Evolutionary conservation across 306 rosid species (phyloP), one percentile per base, ranked within the genome.

Genomic region (Prunus fruticosa): DNA sequence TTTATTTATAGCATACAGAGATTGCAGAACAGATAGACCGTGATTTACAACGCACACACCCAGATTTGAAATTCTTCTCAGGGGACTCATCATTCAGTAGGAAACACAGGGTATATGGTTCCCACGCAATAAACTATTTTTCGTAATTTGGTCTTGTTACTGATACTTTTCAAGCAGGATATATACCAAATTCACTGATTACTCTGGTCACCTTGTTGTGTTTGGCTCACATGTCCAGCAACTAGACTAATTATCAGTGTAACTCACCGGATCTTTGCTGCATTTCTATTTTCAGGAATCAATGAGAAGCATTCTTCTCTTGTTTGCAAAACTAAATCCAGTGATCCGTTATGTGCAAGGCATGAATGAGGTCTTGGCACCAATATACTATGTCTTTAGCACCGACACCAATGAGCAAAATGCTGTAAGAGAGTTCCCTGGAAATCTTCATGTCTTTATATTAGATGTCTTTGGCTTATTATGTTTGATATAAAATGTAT

Each of bases 281-380:
- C 62, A 25, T 62, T 74, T 64, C 71, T 81, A 58, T 70, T 78
- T 30, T 72, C 83, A 93, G 98, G 91, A 90, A 85, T 88, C 92
- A n/a, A 85, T 93, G 96, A 90, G 81, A 90, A 89, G 82, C 57
- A 86, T 93, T 67, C 94, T 93, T 79, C 89, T 89, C 78, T 78
- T 93, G 23, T 89, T 90, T 81, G 89, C 96, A 27, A 93, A 91
- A 79, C 81, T 81, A 74, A 90, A 90, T 83, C 96, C 98, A 18
- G 96, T 79, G 74, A 90, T 93, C 72, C 79, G 93, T 69, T 93
- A 89, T 51, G 98, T 93, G 64, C 96, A 90, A 90, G 96, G 96
- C 80, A 90, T 93, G 98, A 90, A 93, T 73, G 98, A 93, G 84
- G 93, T 93, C 81, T 82, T 93, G 89, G 92, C 98, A 28, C 96